Conservation (phyloP, 164 flowering plant species). For the Chloranthus sessilifolius region DNA sequence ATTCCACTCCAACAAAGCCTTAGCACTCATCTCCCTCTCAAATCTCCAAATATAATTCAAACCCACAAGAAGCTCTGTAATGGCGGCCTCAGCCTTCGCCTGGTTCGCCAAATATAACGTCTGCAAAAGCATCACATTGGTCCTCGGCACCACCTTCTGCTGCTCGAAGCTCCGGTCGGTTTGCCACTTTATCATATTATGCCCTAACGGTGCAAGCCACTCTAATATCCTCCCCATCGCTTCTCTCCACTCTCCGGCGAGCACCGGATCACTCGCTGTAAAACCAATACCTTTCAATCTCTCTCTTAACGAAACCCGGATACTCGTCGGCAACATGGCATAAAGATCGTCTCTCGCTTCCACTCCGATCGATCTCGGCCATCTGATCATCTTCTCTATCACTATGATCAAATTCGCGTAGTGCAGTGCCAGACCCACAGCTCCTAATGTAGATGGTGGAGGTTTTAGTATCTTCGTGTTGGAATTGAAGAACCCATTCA, state of each 20-base stretch:
- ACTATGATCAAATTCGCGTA: conserved; percentile 81
- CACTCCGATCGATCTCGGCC: conserved; percentile 76
- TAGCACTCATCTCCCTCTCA: conserved; percentile 87
- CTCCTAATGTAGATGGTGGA: conserved; percentile 58
- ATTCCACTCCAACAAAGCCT: conserved; percentile 57
- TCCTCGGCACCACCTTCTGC: conserved; percentile 46
- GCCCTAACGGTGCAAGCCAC: conserved; percentile 87
- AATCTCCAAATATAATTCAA: conserved; percentile 93
- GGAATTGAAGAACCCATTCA: conserved; percentile 42
- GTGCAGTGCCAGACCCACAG: conserved; percentile 65
- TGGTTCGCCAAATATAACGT: conserved; percentile 77
- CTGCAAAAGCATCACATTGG: conserved; percentile 66
- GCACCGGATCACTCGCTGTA: conserved; percentile 57
- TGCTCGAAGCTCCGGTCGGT: conserved; percentile 94
- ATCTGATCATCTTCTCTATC: conserved; percentile 76
- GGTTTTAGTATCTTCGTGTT: conserved; percentile 56
- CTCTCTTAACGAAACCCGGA: conserved; percentile 51
- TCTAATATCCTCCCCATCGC: conserved; percentile 67
- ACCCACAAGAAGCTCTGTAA: conserved; percentile 88
- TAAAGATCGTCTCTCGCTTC: conserved; percentile 91
- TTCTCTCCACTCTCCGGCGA: conserved; percentile 81
- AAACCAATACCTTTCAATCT: conserved; percentile 74
- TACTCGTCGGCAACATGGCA: conserved; percentile 65
- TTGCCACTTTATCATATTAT: conserved; percentile 94
- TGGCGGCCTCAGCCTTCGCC: conserved; percentile 89